Evolutionary conservation across 257 asterid species (phyloP).

Genomic region (Capsicum chinense): DNA sequence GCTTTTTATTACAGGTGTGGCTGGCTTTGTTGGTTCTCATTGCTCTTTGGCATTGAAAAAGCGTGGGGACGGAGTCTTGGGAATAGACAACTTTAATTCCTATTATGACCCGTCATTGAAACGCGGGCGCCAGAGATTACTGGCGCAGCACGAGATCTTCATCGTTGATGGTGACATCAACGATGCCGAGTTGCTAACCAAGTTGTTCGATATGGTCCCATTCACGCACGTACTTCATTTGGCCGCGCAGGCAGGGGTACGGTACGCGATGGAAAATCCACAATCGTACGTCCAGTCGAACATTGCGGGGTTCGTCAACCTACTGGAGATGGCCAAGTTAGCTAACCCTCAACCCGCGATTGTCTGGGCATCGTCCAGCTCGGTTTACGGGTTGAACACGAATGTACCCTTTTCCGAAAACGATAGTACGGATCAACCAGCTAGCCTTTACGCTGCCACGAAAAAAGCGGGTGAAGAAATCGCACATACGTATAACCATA

Average conservation of each 20-base stretch:
- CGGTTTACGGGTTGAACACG: slow-evolving; percentile 80
- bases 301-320: slow-evolving; percentile 74
- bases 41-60: slow-evolving; percentile 74
- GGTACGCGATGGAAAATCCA: slow-evolving; percentile 96
- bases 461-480: slow-evolving; percentile 47
- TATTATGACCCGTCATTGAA: slow-evolving; percentile 86
- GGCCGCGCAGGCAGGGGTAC: slow-evolving; percentile 95
- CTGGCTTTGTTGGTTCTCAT: slow-evolving; percentile 87
- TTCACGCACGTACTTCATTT: slow-evolving; percentile 76
- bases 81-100: slow-evolving; percentile 86
- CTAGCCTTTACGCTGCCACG: slow-evolving; percentile 92
- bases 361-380: slow-evolving; percentile 93
- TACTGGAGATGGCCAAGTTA: slow-evolving; percentile 66
- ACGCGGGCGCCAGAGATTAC: slow-evolving; percentile 62
- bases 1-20: slow-evolving; percentile 62
- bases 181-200: slow-evolving; percentile 59
- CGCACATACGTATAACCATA: slow-evolving; percentile 36
- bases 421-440: slow-evolving; percentile 78
- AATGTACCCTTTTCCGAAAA: slow-evolving; percentile 73
- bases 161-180: slow-evolving; percentile 78
- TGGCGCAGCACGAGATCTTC: slow-evolving; percentile 57
- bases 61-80: slow-evolving; percentile 90
- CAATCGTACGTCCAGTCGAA: slow-evolving; percentile 70
- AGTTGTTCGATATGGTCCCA: slow-evolving; percentile 82
- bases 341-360: slow-evolving; percentile 93